Conservation (phyloP, 1,284 basidiomycete species). For the Hypsizygus ulmarius region DNA sequence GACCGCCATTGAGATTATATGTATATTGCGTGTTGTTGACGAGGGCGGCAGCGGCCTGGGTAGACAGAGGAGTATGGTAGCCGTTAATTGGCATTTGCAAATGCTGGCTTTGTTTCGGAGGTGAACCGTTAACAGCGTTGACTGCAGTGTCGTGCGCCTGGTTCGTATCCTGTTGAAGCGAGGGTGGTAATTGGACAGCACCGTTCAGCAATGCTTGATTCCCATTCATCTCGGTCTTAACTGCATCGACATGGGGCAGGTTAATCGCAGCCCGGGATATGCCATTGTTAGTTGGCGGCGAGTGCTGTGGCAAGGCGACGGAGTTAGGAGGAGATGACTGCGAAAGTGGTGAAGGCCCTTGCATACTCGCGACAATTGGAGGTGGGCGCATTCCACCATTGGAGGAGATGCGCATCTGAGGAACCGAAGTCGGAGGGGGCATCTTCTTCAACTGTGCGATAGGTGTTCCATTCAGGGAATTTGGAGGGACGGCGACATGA, state of each 20-base stretch:
- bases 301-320: constrained; percentile 32
- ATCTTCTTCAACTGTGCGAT: constrained; percentile 57
- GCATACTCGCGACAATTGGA: constrained; percentile 27
- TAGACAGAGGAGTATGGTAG: constrained; percentile 32
- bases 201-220: constrained; percentile 34
- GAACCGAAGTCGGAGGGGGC: constrained; percentile 46
- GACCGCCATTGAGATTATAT: constrained; percentile 25
- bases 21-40: constrained; percentile 29
- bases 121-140: constrained; percentile 21
- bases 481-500: constrained; percentile 13
- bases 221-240: constrained; percentile 28
- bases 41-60: constrained; percentile 46
- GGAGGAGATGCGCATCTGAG: constrained; percentile 57
- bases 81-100: background rate
- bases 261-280: constrained; percentile 39
- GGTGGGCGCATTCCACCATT: constrained; percentile 53
- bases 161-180: constrained; percentile 22
- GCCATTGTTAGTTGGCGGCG: constrained; percentile 34
- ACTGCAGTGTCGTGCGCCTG: constrained; percentile 25
- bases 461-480: constrained; percentile 39
- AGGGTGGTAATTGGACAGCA: constrained; percentile 24
- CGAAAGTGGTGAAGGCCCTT: constrained; percentile 9
- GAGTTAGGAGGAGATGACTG: constrained; percentile 37
- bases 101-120: constrained; percentile 34
- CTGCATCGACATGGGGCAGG: constrained; percentile 41